Percentiles rank a stretch among this genome's conserved stretches.
Evolutionary conservation across 2,329 filamentous ascomycete species (phyloP).

Genomic region (Blumeria hordei): DNA sequence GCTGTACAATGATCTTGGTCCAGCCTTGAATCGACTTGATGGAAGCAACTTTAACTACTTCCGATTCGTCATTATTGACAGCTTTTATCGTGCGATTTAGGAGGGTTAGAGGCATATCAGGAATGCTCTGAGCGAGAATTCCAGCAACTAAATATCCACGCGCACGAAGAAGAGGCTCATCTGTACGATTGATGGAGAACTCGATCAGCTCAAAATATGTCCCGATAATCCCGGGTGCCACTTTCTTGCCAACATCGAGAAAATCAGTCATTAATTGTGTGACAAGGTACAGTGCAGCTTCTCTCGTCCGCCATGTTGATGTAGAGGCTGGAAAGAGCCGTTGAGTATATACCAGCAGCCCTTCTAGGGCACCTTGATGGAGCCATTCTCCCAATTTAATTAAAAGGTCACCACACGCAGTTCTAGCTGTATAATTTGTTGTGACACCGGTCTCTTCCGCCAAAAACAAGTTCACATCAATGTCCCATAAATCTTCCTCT

Average conservation of each 20-base stretch:
- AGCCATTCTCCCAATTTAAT: constrained; percentile 90
- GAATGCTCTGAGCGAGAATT: constrained; percentile 44
- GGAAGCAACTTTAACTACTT: constrained; percentile 79
- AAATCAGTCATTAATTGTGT: constrained; percentile 70
- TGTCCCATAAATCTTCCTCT: constrained; percentile 87
- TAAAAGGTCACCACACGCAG: constrained; percentile 72
- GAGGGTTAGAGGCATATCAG: constrained; percentile 33
- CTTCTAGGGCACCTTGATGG: constrained; percentile 48
- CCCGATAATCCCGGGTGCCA: constrained; percentile 43
- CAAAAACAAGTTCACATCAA: constrained; percentile 85
- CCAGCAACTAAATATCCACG: constrained; percentile 74
- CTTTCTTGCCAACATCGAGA: constrained; percentile 46
- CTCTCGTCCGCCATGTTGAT: constrained; percentile 37
- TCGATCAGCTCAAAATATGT: constrained; percentile 63
- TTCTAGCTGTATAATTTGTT: constrained; percentile 85
- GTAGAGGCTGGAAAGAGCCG: constrained; percentile 38
- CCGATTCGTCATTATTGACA: constrained; percentile 51
- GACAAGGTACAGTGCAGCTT: constrained; percentile 64
- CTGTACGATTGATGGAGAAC: constrained; percentile 42
- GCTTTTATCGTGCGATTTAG: constrained; percentile 52
- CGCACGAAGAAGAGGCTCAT: constrained; percentile 58
- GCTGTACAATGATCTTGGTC: constrained; percentile 25
- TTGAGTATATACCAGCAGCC: constrained; percentile 53
- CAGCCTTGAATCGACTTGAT: constrained; percentile 62
- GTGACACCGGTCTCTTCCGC: constrained; percentile 89